These are phyloP conservation scores for Chaetoceros muelleri DNA, from an alignment of 108 stramenopile genomes.

Conservation along the genomic window DNA sequence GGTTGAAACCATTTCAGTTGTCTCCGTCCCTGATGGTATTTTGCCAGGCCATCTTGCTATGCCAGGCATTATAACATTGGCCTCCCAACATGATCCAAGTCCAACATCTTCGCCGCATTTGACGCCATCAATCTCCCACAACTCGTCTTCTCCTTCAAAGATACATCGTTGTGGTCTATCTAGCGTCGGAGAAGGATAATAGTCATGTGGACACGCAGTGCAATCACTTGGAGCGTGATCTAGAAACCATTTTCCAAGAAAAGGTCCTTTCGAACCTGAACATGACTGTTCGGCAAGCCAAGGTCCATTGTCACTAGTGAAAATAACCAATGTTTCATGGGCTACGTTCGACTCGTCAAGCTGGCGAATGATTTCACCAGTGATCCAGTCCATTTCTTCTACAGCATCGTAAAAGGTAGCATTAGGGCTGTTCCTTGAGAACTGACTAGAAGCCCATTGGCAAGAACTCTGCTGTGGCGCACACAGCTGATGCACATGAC, in stretches of 20 bases:
- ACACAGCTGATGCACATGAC: constrained; percentile 61
- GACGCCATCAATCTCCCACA: constrained; percentile 29
- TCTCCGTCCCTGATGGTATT: constrained; percentile 11
- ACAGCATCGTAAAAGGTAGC: constrained; percentile 47
- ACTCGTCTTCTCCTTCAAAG: background rate
- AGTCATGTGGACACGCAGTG: constrained; percentile 51
- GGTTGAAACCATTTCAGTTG: constrained; percentile 31
- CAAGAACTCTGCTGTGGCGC: constrained; percentile 41
- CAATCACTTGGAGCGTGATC: constrained; percentile 17
- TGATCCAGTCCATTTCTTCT: constrained; percentile 63
- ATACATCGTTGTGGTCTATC: constrained; percentile 25
- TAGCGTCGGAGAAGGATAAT: constrained; percentile 21
- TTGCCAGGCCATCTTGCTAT: constrained; percentile 29
- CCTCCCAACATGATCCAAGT: constrained; percentile 61
- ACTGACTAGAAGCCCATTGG: constrained; percentile 39
- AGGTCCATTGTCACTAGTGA: constrained; percentile 68
- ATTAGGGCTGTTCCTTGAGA: background rate
- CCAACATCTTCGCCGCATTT: constrained; percentile 52
- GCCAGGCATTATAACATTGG: constrained; percentile 56
- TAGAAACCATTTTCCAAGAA: constrained; percentile 33
- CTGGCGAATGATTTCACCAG: constrained; percentile 21
- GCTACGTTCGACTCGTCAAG: constrained; percentile 16
- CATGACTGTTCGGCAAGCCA: constrained; percentile 49
- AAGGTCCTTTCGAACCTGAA: constrained; percentile 53
- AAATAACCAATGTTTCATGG: constrained; percentile 46